A percentile compares a stretch with the other conserved stretches of the same genome.
These are phyloP conservation scores for Raphanus hybrid DNA, from an alignment of 441 rosid genomes.

Conservation along the genomic window DNA sequence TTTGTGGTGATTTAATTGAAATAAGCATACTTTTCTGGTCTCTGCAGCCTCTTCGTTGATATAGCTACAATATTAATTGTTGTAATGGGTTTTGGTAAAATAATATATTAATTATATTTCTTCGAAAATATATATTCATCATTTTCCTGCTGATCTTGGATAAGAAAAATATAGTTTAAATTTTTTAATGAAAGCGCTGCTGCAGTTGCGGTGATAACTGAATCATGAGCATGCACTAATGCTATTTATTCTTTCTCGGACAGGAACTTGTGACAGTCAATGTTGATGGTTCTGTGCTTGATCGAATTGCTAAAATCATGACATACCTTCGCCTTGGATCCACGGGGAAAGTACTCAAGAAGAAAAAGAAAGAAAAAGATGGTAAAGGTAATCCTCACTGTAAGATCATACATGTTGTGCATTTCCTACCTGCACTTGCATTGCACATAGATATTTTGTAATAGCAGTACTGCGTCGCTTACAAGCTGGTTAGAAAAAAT, in stretches of 20 bases:
- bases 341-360: slow-evolving; percentile 97
- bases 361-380: slow-evolving; percentile 97
- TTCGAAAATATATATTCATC: too few species aligned
- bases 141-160: neutral
- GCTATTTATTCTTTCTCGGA: slow-evolving; percentile 27
- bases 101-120: neutral
- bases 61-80: neutral
- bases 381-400: slow-evolving; percentile 58
- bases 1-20: neutral
- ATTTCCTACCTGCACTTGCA: slow-evolving; percentile 7
- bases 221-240: slow-evolving; percentile 4
- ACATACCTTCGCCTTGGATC: slow-evolving; percentile 98
- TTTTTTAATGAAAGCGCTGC: neutral
- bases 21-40: slow-evolving; percentile 8
- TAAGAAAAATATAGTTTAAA: neutral
- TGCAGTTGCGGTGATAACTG: neutral
- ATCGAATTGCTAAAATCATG: slow-evolving; percentile 94
- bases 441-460: neutral
- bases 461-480: too few species aligned
- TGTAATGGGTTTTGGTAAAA: neutral
- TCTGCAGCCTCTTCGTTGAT: slow-evolving; percentile 20
- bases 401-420: neutral
- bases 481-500: too few species aligned
- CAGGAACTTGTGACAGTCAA: slow-evolving; percentile 94
- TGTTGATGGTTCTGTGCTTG: slow-evolving; percentile 96